Percentiles rank a stretch among this genome's conserved stretches.
These are phyloP conservation scores for Naganishia vishniacii DNA, from an alignment of 768 basidiomycete genomes.

Conservation along the genomic window DNA sequence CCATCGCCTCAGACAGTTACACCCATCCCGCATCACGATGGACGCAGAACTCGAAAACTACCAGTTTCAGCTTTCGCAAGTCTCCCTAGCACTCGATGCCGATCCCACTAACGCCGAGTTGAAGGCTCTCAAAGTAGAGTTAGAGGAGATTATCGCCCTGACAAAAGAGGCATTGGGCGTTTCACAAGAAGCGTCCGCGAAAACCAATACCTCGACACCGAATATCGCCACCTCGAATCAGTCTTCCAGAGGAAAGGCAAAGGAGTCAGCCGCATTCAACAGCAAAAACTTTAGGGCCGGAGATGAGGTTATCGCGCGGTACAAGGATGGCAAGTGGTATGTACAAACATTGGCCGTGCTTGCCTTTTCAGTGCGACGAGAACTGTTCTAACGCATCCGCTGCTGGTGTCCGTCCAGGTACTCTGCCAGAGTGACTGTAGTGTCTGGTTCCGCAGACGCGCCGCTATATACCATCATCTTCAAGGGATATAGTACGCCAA, in stretches of 20 bases:
- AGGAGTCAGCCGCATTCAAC: slow-evolving; percentile 11
- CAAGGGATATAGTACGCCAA: slow-evolving; percentile 47
- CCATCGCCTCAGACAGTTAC: background rate
- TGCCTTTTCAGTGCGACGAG: background rate
- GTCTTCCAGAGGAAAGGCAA: slow-evolving; percentile 36
- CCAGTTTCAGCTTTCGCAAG: slow-evolving; percentile 48
- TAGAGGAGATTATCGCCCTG: slow-evolving; percentile 46
- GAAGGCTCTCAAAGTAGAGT: slow-evolving; percentile 44
- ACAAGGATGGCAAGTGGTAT: slow-evolving; percentile 49
- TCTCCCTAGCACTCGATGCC: slow-evolving; percentile 45
- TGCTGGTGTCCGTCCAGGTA: slow-evolving; percentile 35
- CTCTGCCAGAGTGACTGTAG: slow-evolving; percentile 45
- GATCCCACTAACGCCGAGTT: slow-evolving; percentile 47
- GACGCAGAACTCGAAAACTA: slow-evolving; percentile 47
- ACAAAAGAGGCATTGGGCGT: slow-evolving; percentile 40
- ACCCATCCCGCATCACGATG: slow-evolving; percentile 27
- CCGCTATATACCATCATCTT: slow-evolving; percentile 48
- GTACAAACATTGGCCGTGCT: background rate
- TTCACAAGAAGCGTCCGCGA: background rate
- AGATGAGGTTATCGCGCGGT: slow-evolving; percentile 49
- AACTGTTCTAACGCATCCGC: background rate
- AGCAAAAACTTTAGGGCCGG: slow-evolving; percentile 44
- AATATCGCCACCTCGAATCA: slow-evolving; percentile 9
- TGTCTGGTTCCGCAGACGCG: slow-evolving; percentile 43
- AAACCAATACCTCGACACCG: slow-evolving; percentile 19